These are phyloP conservation scores for Linnemannia exigua DNA, from an alignment of 192 early-diverging fungal genomes.

Conservation along the genomic window DNA sequence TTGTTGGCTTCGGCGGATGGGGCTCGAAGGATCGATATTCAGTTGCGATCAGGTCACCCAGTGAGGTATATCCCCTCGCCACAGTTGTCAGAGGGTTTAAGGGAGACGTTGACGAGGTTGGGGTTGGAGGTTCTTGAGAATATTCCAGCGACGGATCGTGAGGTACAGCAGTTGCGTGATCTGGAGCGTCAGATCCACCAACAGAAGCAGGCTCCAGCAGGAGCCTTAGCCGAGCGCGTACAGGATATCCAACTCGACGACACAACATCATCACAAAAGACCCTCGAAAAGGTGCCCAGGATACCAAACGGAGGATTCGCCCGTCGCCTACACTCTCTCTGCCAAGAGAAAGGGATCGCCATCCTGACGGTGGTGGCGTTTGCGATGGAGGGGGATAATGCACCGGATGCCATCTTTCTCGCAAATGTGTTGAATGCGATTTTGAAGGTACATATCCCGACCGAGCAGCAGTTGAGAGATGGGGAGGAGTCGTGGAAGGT, in stretches of 20 bases:
- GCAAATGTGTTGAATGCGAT: constrained; percentile 61
- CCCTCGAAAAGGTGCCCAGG: constrained; percentile 50
- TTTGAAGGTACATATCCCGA: constrained; percentile 34
- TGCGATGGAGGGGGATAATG: constrained; percentile 83
- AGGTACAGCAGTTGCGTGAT: constrained; percentile 9
- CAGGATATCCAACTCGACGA: constrained; percentile 30
- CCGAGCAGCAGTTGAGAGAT: constrained; percentile 12
- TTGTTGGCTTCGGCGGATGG: constrained; percentile 80
- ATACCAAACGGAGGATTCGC: constrained; percentile 74
- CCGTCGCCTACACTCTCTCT: constrained; percentile 63
- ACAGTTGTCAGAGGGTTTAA: constrained; percentile 17
- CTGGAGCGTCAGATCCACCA: too few species aligned
- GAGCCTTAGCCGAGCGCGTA: constrained; percentile 26
- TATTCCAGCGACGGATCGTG: constrained; percentile 41
- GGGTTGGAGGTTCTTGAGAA: constrained; percentile 51
- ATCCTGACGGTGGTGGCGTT: constrained; percentile 68
- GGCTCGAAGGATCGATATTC: constrained; percentile 68
- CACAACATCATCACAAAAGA: not conserved
- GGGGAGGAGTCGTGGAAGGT: constrained; percentile 56
- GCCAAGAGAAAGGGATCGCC: constrained; percentile 57
- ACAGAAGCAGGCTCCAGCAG: too few species aligned
- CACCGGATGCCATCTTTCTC: constrained; percentile 73
- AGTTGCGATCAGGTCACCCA: constrained; percentile 68
- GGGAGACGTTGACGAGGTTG: constrained; percentile 32
- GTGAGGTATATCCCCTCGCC: constrained; percentile 60